phyloP scores from a whole-genome alignment of 371 early-diverging fungal species.

The Mucor mucedo region DNA sequence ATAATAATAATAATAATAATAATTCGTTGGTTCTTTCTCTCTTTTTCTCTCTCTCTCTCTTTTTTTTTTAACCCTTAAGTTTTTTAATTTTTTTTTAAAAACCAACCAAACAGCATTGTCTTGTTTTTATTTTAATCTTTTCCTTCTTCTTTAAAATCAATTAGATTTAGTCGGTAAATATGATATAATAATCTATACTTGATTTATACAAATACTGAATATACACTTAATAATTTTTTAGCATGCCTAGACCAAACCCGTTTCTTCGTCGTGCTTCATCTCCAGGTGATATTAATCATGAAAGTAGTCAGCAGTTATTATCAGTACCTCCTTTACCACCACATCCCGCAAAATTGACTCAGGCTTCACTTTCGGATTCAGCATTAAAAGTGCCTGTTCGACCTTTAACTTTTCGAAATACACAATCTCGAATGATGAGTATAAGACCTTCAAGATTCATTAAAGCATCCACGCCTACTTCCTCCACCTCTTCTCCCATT shows the following conservation, averaged over 20 bases:
- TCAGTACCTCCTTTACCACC: conserved; percentile 16
- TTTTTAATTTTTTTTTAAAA: conserved; percentile 2
- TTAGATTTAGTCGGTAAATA: background rate
- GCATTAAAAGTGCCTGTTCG: conserved; percentile 27
- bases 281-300: conserved; percentile 26
- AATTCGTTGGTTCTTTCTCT: background rate
- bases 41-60: background rate
- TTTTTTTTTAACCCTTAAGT: background rate
- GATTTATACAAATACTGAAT: too few relatives aligned
- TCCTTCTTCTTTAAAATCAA: conserved; percentile 3
- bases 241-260: conserved; percentile 36
- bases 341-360: conserved; percentile 29
- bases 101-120: background rate
- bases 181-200: background rate
- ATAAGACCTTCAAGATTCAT: conserved; percentile 34
- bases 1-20: conserved; percentile 6
- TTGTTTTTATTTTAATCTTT: conserved; percentile 1
- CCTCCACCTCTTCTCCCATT: conserved; percentile 16
- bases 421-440: conserved; percentile 26
- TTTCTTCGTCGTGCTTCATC: conserved; percentile 38
- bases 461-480: conserved; percentile 30
- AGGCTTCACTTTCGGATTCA: conserved; percentile 31
- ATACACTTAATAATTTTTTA: background rate
- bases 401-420: conserved; percentile 21
- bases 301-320: conserved; percentile 8